Evolutionary conservation across 139 green algal genomes (phyloP), one percentile per base, ranked within the genome.

Genomic region (Chlamydomonas sphaeroides): DNA sequence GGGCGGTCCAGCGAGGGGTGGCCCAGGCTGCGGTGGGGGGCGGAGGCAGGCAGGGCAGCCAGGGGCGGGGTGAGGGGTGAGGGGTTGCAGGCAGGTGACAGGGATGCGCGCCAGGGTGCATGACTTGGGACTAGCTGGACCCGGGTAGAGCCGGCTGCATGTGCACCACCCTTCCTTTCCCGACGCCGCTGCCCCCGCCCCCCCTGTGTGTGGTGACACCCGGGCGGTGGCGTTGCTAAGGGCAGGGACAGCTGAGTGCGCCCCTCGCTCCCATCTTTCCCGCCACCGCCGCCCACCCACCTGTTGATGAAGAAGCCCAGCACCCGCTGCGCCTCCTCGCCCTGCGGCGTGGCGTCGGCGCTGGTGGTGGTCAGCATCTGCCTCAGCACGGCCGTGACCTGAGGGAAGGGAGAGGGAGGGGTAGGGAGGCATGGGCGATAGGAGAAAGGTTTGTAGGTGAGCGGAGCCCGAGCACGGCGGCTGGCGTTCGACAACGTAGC

Each of bases 311-410:
- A 95, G 59, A 93, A 93, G 32, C 86, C 87, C 35, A 95, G 88
- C 59, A 95, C 82, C 48, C 92, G 88, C 79, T 89, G 88, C 71
- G 91, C 92, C 85, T 95, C 92, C 56, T 91, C 85, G 74, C 89
- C 88, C 18, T 87, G 84, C 28, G 92, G 92, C 63, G 91, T 88
- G 17, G 76, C 76, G 48, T 83, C 76, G 32, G 76, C 76, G 14
- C 63, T 56, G 33, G 76, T 83, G 48, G 76, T 83, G 7, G 65
- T 75, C 4, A 83, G 65, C 76, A 83, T 83, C 48, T 67, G 33
- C 2, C 66, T n/a, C 14, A 83, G 63, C 33, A 83, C 76, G 28
- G 45, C 42, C 6, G 76, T 83, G 32, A 83, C 76, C 73, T 80
- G 73, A 25, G 35, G 53, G 53, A 30, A 32, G 23, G 53, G 53